Evolutionary conservation across 768 basidiomycete species (phyloP), one percentile per base, ranked within the genome.

Genomic region (Boletus sp.): DNA sequence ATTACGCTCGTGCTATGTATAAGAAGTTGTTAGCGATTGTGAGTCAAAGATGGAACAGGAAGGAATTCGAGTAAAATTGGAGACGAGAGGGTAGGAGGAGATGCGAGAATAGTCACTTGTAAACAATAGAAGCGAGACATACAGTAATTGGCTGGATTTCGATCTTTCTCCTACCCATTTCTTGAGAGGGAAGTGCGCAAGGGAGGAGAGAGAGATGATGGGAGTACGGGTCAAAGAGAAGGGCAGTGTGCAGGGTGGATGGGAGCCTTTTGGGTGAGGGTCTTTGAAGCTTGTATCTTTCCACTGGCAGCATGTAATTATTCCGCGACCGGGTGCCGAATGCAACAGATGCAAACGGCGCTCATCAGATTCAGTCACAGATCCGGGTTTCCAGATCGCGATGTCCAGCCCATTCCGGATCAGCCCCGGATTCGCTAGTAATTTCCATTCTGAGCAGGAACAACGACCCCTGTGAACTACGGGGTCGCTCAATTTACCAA

Each of bases 1-100:
- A 73, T 92, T 93, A 76, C 91, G 86, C 76, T 93, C 91, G 77
- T 93, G 89, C 90, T 93, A 80, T 75, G 76, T 72, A 75, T 76
- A 79, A 73, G 73, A 67, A 36, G 52, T n/a, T 0, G 71, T 73
- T 71, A 64, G 70, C 68, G 66, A 60, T 64, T 64, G 49, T 11
- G 56, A 47, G 70, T 64, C 65, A 72, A 72, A 68, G 72, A 65
- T 64, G 66, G 65, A 67, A 70, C 60, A 56, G 50, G 56, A 58
- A 60, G 60, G 51, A 7, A 57, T 29, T 50, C 51, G 51, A 52
- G 66, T 67, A 72, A 72, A 72, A 70, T 58, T 71, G 70, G 70
- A 61, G 71, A 61, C 37, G 50, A 46, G 30, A 59, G 52, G 60
- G 58, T 30, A 20, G 52, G 36, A 52, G 47, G 48, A 39, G 52